Base-by-base conservation (phyloP, 1,284 basidiomycete genomes). In the Trametes hirsuta region DNA sequence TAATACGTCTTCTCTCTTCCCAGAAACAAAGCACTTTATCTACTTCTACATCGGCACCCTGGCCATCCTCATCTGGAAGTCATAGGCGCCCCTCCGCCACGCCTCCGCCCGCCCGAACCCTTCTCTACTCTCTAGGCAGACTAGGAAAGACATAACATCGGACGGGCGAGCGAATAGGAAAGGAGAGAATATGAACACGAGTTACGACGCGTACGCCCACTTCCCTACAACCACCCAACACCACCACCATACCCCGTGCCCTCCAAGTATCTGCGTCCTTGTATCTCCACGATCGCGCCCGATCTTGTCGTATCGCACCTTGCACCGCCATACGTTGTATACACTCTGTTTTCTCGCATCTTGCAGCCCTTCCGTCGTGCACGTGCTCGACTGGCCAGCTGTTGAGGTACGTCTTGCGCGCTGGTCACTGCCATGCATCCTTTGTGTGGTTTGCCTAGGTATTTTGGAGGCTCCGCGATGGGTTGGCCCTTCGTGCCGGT, bases 11-110 rank as follows among this genome's bases (percentile, higher is more conserved):
- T 10, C 42, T 14, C 51, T 44, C 53, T n/a, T 58, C 63, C 54
- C 77, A 96, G 94, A 97, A 85, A 95, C 94, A 66, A 95, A 95
- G 76, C 91, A 97, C 75, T 97, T 97, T 79, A 95, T 97, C 79
- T 97, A 97, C 83, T 96, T 96, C 79, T 96, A 96, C 81, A 83
- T 96, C 72, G 93, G 93, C 58, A 81, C 87, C 39, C 87, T 95
- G 66, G 94, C 94, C 61, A 86, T 97, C 77, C 87, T 97, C 75
- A 89, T 97, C 77, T 97, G 94, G 94, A 96, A 95, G 80, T 95
- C 93, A 65, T 62, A 58, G 49, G 18, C 47, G 21, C 14, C 40
- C 15, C 30, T 22, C 22, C 30, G 8, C 22, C 41, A 10, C 42
- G 6, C 24, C 30, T n/a, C 6, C 40, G 15, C 24, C n/a, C 24